These are phyloP conservation scores for Emiliania huxleyi DNA, from an alignment of 78 protist genomes.

Conservation along the genomic window DNA sequence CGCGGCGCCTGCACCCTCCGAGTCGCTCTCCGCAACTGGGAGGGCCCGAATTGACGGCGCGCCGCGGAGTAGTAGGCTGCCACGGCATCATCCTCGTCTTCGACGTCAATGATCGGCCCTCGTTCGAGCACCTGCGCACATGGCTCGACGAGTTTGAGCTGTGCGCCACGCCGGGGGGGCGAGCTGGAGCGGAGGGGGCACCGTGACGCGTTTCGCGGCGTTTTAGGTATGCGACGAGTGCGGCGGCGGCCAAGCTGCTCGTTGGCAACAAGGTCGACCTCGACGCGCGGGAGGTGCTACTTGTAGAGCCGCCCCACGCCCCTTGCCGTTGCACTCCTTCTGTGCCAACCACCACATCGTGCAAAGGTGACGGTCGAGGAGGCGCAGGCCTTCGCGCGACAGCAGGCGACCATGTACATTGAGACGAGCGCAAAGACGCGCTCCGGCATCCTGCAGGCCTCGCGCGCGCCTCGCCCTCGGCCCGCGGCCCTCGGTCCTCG, in stretches of 20 bases:
- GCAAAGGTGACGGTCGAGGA: constrained; percentile 39
- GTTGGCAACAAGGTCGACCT: neutral
- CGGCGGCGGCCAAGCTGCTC: neutral
- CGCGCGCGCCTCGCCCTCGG: too few relatives aligned
- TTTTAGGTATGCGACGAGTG: neutral
- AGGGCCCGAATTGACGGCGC: neutral
- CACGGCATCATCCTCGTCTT: constrained; percentile 69
- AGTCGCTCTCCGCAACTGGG: neutral
- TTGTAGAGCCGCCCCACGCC: neutral
- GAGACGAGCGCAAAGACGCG: constrained; percentile 76
- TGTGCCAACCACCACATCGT: neutral
- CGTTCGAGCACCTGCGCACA: neutral
- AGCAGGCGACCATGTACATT: constrained; percentile 55
- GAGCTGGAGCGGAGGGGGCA: neutral
- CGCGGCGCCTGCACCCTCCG: too few relatives aligned
- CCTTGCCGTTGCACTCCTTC: neutral
- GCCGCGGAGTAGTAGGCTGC: too few relatives aligned
- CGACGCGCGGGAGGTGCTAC: constrained; percentile 49
- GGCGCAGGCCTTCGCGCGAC: constrained; percentile 71
- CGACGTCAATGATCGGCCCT: constrained; percentile 36
- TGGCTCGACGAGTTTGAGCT: constrained; percentile 73
- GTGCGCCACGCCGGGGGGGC: constrained; percentile 54
- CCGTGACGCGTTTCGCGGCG: neutral
- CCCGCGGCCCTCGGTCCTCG: too few relatives aligned
- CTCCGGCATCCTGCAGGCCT: constrained; percentile 61